Conservation (phyloP, 441 rosid species). For the Theobroma grandiflorum region DNA sequence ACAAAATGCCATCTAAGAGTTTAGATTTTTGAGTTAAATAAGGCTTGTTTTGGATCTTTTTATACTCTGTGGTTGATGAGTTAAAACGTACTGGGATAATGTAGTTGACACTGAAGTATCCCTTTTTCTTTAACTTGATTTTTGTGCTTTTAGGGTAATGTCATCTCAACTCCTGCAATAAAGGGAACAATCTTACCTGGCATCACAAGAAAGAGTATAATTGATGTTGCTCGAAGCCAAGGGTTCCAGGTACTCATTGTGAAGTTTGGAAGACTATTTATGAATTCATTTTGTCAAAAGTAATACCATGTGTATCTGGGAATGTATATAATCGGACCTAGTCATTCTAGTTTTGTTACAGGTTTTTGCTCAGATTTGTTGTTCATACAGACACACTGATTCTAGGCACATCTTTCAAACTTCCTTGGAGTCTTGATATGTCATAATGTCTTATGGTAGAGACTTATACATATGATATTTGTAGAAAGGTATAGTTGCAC, state of each 20-base stretch:
- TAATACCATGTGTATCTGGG: not conserved
- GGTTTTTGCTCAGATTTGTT: too few relatives aligned
- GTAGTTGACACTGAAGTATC: not conserved
- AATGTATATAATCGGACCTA: conserved; percentile 1
- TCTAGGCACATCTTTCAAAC: too few relatives aligned
- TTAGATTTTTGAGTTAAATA: not conserved
- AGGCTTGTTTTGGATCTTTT: conserved; percentile 11
- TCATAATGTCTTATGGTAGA: too few relatives aligned
- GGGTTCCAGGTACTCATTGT: conserved; percentile 67
- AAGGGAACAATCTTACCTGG: conserved; percentile 94
- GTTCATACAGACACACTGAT: too few relatives aligned
- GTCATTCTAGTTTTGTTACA: not conserved
- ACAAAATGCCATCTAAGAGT: not conserved
- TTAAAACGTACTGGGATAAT: not conserved
- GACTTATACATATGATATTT: too few relatives aligned
- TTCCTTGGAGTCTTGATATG: too few relatives aligned
- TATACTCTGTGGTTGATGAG: not conserved
- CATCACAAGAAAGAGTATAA: conserved; percentile 86
- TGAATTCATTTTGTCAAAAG: not conserved
- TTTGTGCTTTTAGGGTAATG: conserved; percentile 55
- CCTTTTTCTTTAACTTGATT: not conserved
- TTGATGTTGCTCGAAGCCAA: conserved; percentile 85
- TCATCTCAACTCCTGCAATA: conserved; percentile 77
- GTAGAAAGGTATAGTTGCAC: not conserved
- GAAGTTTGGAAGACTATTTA: not conserved